Evolutionary conservation across 2,329 filamentous ascomycete genomes (phyloP).

Genomic region (Mollisiaceae sp.): DNA sequence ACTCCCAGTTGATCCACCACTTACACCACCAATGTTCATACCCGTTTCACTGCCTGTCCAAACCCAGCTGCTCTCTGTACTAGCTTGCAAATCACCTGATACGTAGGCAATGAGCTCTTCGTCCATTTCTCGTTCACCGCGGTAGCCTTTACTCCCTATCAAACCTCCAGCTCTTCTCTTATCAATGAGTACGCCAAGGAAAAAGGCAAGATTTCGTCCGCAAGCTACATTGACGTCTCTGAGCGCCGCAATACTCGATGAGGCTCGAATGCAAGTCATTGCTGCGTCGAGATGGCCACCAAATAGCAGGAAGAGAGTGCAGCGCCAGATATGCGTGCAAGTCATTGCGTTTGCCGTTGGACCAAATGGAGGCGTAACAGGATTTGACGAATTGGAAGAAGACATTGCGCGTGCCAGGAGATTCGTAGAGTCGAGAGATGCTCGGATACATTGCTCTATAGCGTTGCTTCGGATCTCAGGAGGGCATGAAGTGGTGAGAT

Average conservation of each 20-base stretch:
- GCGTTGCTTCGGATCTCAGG: conserved; percentile 70
- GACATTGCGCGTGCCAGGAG: conserved; percentile 72
- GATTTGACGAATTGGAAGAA: conserved; percentile 42
- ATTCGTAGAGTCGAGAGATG: conserved; percentile 78
- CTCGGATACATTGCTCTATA: conserved; percentile 75
- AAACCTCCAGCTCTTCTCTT: conserved; percentile 52
- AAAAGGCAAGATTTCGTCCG: conserved; percentile 82
- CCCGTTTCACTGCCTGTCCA: conserved; percentile 70
- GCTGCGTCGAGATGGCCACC: conserved; percentile 76
- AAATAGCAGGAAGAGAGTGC: conserved; percentile 78
- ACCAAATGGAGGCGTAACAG: conserved; percentile 42
- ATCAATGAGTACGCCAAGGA: conserved; percentile 69
- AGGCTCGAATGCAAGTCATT: conserved; percentile 72
- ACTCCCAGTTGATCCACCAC: conserved; percentile 20
- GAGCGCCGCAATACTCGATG: conserved; percentile 71
- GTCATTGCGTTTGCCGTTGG: conserved; percentile 68
- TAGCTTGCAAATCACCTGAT: conserved; percentile 84
- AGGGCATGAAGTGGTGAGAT: conserved; percentile 75
- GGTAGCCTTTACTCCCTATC: conserved; percentile 30
- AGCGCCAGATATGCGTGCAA: conserved; percentile 86
- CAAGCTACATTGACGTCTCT: conserved; percentile 78
- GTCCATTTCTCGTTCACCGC: conserved; percentile 52
- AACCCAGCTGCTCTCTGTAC: conserved; percentile 79
- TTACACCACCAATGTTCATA: conserved; percentile 39
- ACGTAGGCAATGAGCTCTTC: conserved; percentile 89